Percentiles rank a stretch among this genome's conserved stretches.
Conservation (phyloP, 371 early-diverging fungal genomes). For the Paraphysoderma sedebokerense region DNA sequence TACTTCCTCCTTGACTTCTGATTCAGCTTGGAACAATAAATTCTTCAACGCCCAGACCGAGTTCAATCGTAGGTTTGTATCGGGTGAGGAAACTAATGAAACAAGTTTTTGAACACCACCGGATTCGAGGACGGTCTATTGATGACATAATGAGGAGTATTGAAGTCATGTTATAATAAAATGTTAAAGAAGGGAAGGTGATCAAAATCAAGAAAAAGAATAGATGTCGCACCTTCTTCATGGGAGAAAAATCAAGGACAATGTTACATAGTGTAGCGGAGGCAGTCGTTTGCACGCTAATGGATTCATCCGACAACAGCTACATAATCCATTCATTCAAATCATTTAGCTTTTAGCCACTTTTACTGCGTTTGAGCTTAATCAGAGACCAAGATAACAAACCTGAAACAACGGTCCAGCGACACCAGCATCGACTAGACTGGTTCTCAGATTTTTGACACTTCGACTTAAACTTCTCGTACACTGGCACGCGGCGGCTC, state of each 20-base stretch:
- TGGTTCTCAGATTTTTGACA: constrained; percentile 60
- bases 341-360: neutral
- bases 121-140: constrained; percentile 43
- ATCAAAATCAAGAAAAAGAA: neutral
- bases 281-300: constrained; percentile 50
- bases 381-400: constrained; percentile 3
- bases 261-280: constrained; percentile 72
- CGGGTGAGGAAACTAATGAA: constrained; percentile 28
- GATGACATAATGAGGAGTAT: neutral
- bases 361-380: constrained; percentile 1
- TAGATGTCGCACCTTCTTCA: constrained; percentile 38
- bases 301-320: constrained; percentile 44
- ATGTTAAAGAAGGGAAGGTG: too few relatives aligned
- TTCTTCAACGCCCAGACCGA: constrained; percentile 76
- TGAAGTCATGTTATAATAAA: too few relatives aligned
- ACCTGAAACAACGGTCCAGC: constrained; percentile 51
- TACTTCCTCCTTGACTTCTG: constrained; percentile 42
- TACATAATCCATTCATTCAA: constrained; percentile 1
- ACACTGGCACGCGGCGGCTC: constrained; percentile 66
- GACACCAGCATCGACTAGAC: constrained; percentile 63
- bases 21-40: constrained; percentile 49
- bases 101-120: constrained; percentile 60
- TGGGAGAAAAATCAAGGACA: constrained; percentile 71
- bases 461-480: constrained; percentile 56
- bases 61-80: constrained; percentile 42